Evolutionary conservation across 805 yeast genomes (phyloP).

Genomic region (Sugiyamaella marilandica): DNA sequence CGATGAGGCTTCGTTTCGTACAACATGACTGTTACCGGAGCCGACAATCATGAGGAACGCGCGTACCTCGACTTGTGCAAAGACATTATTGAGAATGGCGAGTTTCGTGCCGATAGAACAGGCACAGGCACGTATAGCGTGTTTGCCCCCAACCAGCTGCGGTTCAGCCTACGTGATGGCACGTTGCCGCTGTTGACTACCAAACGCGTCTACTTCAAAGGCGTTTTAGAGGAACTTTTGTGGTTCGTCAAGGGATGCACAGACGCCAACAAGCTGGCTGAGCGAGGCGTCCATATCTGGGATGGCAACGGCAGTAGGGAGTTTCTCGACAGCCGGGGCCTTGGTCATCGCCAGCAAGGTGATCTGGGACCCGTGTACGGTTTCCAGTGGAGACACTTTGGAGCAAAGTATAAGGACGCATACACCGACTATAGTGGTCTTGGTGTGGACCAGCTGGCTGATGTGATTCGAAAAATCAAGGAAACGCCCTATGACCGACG

Average conservation of each 20-base stretch:
- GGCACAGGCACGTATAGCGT: conserved; percentile 92
- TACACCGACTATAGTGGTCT: conserved; percentile 81
- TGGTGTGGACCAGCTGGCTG: conserved; percentile 86
- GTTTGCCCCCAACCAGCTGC: conserved; percentile 93
- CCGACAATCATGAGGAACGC: conserved; percentile 46
- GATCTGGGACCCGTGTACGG: conserved; percentile 99
- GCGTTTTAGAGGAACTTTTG: conserved; percentile 79
- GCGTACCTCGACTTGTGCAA: conserved; percentile 81
- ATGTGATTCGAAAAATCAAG: conserved; percentile 72
- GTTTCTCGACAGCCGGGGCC: conserved; percentile 77
- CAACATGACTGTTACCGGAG: conserved; percentile 7
- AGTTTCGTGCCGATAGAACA: conserved; percentile 89
- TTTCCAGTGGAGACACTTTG: conserved; percentile 99
- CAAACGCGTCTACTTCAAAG: conserved; percentile 84
- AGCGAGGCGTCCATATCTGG: conserved; percentile 94
- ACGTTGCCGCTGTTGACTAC: conserved; percentile 87
- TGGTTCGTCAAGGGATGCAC: conserved; percentile 94
- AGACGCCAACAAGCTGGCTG: conserved; percentile 72
- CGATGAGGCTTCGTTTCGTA: not conserved
- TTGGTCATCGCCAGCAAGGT: conserved; percentile 77
- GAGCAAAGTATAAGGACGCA: conserved; percentile 85
- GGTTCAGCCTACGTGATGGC: conserved; percentile 71
- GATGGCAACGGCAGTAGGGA: conserved; percentile 97
- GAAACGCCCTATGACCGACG: conserved; percentile 92
- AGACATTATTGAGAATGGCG: conserved; percentile 77